Evolutionary conservation across 2,329 filamentous ascomycete species (phyloP).

Genomic region (Bimuria novae-zelandiae): DNA sequence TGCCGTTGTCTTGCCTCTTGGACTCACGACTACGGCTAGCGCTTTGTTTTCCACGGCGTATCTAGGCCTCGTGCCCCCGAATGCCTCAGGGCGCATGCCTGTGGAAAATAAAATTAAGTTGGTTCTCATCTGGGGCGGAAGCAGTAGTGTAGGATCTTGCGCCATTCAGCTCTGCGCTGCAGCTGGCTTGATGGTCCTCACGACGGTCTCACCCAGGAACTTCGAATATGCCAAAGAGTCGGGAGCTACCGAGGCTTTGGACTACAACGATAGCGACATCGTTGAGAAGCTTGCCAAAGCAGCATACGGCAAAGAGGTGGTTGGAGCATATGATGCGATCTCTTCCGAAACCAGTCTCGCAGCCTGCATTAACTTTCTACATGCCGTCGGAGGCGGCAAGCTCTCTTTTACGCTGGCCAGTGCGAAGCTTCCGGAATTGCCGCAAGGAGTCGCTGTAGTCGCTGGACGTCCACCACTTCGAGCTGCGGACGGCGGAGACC

Average conservation of each 20-base stretch:
- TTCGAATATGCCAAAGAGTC: conserved; percentile 50
- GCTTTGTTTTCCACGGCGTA: conserved; percentile 41
- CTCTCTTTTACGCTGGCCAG: neutral
- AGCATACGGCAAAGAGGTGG: conserved; percentile 39
- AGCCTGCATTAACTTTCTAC: conserved; percentile 10
- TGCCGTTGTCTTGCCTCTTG: conserved; percentile 47
- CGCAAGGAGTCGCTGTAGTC: conserved; percentile 1
- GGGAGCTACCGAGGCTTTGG: conserved; percentile 53
- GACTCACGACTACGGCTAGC: conserved; percentile 44
- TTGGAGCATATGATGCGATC: conserved; percentile 42
- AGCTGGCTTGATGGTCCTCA: conserved; percentile 40
- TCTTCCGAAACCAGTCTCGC: conserved; percentile 3
- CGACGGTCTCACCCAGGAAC: conserved; percentile 52
- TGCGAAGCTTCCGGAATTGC: neutral
- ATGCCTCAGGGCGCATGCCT: conserved; percentile 14
- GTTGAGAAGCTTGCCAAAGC: conserved; percentile 49
- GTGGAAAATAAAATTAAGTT: conserved; percentile 1
- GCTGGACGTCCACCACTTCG: conserved; percentile 1
- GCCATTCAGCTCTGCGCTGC: conserved; percentile 46
- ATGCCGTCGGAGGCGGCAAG: conserved; percentile 14
- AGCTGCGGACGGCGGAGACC: conserved; percentile 1
- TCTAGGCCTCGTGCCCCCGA: conserved; percentile 43
- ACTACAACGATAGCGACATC: conserved; percentile 53
- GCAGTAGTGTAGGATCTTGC: conserved; percentile 41
- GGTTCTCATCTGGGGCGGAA: conserved; percentile 55